Evolutionary conservation across 2,329 filamentous ascomycete species (phyloP), one percentile per base, ranked within the genome.

Genomic region (Talaromyces sp.): DNA sequence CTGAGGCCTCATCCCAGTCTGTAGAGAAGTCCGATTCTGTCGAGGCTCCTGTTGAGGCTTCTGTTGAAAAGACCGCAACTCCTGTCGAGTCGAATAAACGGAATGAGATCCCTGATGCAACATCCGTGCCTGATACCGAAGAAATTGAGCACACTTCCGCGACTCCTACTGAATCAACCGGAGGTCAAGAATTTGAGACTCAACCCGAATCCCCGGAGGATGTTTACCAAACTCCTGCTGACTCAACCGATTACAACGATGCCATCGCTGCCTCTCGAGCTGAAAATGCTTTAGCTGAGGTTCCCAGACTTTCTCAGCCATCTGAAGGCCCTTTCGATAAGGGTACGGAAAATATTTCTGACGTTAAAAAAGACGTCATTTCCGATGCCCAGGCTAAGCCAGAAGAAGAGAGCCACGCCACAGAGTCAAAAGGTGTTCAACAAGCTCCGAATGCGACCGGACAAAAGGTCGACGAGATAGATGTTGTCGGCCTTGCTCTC

Each of bases 261-360:
- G 8, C 47, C 30, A 27, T 45, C 35, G 32, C 17, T 14, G 46
- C 27, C 36, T 43, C 51, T 30, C 47, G 29, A 22, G 24, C 14
- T 24, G 54, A 64, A 14, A 17, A 50, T 6, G 32, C 33, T 9
- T 51, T 56, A 16, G 14, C 41, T 3, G 56, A 47, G 11, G 39
- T 33, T 11, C 10, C 35, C 16, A 30, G 46, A n/a, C 22, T 20
- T 19, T 17, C 33, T 42, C 45, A 54, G 37, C 33, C 48, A 17
- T 20, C 48, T 10, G 46, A 49, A 10, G 14, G 13, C 7, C 27
- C 41, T 27, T 19, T 19, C n/a, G 51, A 55, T 3, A 40, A 29
- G 27, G 36, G 40, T 14, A 30, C 16, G 36, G 16, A 17, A 13
- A 52, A 60, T 83, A 14, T 80, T 82, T 7, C 80, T 77, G n/a